Evolutionary conservation across 768 basidiomycete species (phyloP).

Genomic region (Leccinum olivaceopallidum): DNA sequence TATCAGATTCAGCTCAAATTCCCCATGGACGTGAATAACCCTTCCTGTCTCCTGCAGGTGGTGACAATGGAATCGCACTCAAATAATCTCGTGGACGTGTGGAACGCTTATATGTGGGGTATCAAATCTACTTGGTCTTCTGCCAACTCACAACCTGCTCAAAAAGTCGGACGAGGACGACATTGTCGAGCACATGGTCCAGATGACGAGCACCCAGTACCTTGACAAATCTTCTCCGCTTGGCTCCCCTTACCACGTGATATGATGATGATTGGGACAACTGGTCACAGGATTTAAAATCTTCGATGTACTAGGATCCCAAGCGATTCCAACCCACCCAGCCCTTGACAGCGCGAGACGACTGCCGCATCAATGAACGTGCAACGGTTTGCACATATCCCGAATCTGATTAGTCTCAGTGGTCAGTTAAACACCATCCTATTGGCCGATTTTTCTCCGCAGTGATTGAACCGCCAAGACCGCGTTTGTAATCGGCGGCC

Average conservation of each 20-base stretch:
- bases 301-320: neutral
- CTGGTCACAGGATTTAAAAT: neutral
- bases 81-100: neutral
- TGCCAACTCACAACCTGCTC: neutral
- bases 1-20: neutral
- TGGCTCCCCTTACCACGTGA: neutral
- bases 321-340: neutral
- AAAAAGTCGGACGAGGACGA: neutral
- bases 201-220: neutral
- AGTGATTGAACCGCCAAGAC: no score
- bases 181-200: neutral
- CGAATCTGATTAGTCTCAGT: neutral
- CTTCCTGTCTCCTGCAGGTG: neutral
- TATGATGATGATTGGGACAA: neutral
- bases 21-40: neutral
- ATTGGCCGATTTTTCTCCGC: neutral
- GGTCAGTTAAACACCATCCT: neutral
- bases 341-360: neutral
- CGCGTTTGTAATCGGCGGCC: constrained; percentile 4
- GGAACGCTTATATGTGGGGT: neutral
- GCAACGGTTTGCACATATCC: neutral
- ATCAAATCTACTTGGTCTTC: neutral
- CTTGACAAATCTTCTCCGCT: neutral
- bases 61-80: neutral
- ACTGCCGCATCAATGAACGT: neutral